Base-by-base conservation (phyloP, 352 stramenopile species). In the Globisporangium parvum region DNA sequence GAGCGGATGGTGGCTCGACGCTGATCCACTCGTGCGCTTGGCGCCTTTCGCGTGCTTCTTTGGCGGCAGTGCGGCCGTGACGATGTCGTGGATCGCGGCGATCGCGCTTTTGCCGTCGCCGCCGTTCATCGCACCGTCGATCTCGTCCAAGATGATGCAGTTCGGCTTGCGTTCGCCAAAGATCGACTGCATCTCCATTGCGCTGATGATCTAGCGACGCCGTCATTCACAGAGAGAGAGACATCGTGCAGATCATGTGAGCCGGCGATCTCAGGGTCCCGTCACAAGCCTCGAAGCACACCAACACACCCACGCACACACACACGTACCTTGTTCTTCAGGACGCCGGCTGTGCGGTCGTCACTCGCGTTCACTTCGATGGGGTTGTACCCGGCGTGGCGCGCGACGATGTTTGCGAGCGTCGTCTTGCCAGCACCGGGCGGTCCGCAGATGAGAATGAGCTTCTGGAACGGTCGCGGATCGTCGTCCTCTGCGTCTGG, bases 311-410 rank as follows among this genome's bases (percentile, higher is more conserved):
- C n/a, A n/a, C 10, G n/a, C 15, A 17, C 28, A 37, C 17, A 37
- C 23, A 17, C 9, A 35, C 33, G 18, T 41, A 98, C 75, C 57
- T 96, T 95, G 65, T 98, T 95, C 55, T 79, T 88, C 5, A 99
- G 67, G 14, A 95, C 87, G 6, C 77, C 71, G 9, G 86, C 89
- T 0, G 95, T 98, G 56, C 97, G 81, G 68, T 99, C 97, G 71
- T 99, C 97, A 37, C 91, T 98, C 37, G 96, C 97, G 73, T 99
- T 99, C 9, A 99, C 79, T 74, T 99, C 97, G 44, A 98, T 86
- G 0, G 93, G 87, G 47, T 96, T 93, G 76, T 99, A 99, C 6
- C 97, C 97, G n/a, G 91, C 91, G 65, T 98, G 93, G 35, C 75
- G 76, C 9, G 96, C 97, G 20, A 98, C 77, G 47, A 99, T 96